phyloP scores from a whole-genome alignment of 257 asterid genomes.

The Paulownia fortunei region DNA sequence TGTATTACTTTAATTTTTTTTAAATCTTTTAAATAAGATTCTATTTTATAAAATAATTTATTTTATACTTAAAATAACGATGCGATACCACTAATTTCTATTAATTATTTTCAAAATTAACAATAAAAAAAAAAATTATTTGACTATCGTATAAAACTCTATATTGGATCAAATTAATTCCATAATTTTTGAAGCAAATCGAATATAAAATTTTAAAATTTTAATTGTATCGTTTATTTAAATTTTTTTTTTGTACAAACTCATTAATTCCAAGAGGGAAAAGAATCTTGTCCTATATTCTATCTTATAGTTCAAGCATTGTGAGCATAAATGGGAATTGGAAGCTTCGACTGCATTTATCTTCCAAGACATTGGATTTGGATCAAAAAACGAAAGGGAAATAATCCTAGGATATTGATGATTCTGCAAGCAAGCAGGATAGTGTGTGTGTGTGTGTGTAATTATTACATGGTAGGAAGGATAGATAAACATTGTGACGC shows the following conservation, averaged over 20 bases:
- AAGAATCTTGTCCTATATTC: not conserved
- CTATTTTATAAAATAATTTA: too few species aligned
- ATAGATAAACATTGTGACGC: not conserved
- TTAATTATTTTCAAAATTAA: too few species aligned
- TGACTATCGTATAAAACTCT: too few species aligned
- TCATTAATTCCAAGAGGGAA: not conserved
- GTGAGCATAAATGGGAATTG: not conserved
- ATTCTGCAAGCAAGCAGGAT: not conserved
- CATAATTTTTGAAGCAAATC: too few species aligned
- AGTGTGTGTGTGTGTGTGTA: not conserved
- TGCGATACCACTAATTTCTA: too few species aligned
- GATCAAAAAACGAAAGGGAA: not conserved
- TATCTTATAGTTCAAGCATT: not conserved
- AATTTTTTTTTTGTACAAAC: not conserved
- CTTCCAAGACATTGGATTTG: constrained; percentile 26
- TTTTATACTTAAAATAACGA: too few species aligned
- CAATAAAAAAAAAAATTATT: too few species aligned
- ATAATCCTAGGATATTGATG: not conserved
- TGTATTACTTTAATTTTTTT: too few species aligned
- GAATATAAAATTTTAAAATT: too few species aligned
- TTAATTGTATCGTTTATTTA: too few species aligned
- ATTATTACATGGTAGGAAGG: not conserved
- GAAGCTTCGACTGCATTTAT: not conserved
- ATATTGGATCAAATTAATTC: too few species aligned
- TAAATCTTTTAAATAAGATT: too few species aligned